Percentiles rank a stretch among this genome's conserved stretches.
phyloP scores from a whole-genome alignment of 2,329 filamentous ascomycete genomes.

The Botrytis aclada region DNA sequence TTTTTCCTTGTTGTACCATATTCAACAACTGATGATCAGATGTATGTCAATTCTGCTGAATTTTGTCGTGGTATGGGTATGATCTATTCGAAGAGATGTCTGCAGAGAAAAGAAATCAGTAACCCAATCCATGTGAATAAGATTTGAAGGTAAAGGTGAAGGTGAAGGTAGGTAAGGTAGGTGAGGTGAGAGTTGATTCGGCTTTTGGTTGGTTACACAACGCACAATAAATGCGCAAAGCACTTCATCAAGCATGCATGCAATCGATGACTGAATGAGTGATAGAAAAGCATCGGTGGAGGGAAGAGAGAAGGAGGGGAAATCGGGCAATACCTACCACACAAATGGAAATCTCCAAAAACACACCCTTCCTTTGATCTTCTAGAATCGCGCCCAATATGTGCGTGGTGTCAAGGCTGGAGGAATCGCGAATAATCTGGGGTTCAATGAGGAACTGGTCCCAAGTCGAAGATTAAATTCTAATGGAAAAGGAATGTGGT shows the following conservation, averaged over 20 bases:
- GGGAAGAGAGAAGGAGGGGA: not conserved
- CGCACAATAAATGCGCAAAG: constrained; percentile 17
- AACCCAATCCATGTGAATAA: not conserved
- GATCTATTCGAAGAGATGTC: constrained; percentile 15
- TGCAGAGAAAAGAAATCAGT: not conserved
- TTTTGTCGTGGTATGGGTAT: not conserved
- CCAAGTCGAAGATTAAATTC: constrained; percentile 26
- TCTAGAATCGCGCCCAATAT: constrained; percentile 28
- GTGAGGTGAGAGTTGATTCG: not conserved
- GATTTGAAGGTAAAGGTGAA: not conserved
- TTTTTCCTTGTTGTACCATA: constrained; percentile 56
- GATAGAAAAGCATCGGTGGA: not conserved
- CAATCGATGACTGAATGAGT: not conserved
- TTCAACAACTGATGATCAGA: constrained; percentile 40
- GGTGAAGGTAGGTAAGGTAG: no score
- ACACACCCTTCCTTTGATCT: constrained; percentile 18
- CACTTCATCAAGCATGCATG: not conserved
- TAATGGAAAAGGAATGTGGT: constrained; percentile 23
- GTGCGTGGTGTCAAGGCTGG: constrained; percentile 19
- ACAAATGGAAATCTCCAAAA: constrained; percentile 24
- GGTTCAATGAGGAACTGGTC: constrained; percentile 26
- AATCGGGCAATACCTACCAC: constrained; percentile 20
- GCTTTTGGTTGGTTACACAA: not conserved
- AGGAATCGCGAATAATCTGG: constrained; percentile 28
- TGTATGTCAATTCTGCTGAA: constrained; percentile 9